Percentiles rank a stretch among this genome's conserved stretches.
phyloP scores from a whole-genome alignment of 371 early-diverging fungal genomes.

The Mucor circinelloides region DNA sequence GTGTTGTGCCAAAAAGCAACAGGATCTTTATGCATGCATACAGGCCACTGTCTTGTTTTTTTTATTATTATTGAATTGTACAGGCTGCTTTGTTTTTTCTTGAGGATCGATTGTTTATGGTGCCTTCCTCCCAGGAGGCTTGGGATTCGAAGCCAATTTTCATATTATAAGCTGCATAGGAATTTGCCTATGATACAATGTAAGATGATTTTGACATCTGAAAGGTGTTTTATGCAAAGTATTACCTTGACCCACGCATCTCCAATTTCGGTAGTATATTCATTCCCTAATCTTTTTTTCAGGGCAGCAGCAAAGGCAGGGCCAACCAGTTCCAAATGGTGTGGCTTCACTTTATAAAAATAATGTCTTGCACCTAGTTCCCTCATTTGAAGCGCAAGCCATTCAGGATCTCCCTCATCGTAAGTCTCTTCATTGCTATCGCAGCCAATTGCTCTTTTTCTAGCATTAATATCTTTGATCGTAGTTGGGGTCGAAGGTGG shows the following conservation, averaged over 20 bases:
- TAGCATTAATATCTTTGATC: constrained; percentile 36
- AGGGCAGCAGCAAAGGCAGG: constrained; percentile 45
- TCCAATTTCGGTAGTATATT: constrained; percentile 41
- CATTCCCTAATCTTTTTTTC: constrained; percentile 33
- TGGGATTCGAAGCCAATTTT: constrained; percentile 39
- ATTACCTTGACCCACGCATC: constrained; percentile 47
- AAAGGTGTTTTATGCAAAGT: background rate
- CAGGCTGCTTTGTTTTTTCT: constrained; percentile 22
- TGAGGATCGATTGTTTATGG: background rate
- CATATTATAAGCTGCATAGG: constrained; percentile 43
- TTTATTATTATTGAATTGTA: constrained; percentile 15
- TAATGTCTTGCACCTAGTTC: constrained; percentile 49
- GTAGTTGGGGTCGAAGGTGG: constrained; percentile 12
- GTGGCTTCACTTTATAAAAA: constrained; percentile 38
- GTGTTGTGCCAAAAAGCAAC: background rate
- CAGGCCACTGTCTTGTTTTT: background rate
- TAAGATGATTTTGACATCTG: background rate
- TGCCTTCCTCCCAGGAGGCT: constrained; percentile 39
- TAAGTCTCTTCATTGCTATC: background rate
- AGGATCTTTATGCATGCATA: background rate
- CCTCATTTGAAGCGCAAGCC: constrained; percentile 25
- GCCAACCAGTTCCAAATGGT: constrained; percentile 36
- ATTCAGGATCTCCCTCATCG: constrained; percentile 35
- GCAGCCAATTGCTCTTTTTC: background rate
- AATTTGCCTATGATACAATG: constrained; percentile 28